Percentiles rank a stretch among this genome's conserved stretches.
phyloP scores from a whole-genome alignment of 179 eudicot species.

The Beta lomatogona region DNA sequence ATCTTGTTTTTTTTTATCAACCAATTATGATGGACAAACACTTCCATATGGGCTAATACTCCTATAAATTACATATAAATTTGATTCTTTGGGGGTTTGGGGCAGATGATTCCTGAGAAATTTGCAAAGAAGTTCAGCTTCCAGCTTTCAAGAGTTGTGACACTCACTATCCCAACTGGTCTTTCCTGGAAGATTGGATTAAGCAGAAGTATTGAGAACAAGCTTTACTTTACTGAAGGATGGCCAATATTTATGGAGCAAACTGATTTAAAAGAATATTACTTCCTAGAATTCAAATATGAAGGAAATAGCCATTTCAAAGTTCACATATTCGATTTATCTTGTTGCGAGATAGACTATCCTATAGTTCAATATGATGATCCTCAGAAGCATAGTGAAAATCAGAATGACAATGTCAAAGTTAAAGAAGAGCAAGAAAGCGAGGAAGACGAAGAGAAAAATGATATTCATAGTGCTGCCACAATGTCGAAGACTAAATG shows the following conservation, averaged over 20 bases:
- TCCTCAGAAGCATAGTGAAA: not conserved
- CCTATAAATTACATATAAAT: no score
- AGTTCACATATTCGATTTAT: constrained; percentile 25
- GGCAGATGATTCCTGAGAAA: constrained; percentile 30
- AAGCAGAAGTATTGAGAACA: not conserved
- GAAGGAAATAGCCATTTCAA: constrained; percentile 11
- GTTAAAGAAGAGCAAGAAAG: not conserved
- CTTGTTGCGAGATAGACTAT: constrained; percentile 28
- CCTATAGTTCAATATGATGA: not conserved
- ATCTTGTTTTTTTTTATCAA: no score
- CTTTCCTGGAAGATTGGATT: constrained; percentile 16
- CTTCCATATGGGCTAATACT: no score
- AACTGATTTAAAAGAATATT: constrained; percentile 12
- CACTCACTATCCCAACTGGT: constrained; percentile 18
- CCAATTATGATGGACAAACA: no score
- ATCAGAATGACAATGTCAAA: not conserved
- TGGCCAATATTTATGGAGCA: constrained; percentile 24
- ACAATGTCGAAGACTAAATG: not conserved
- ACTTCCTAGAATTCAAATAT: constrained; percentile 27
- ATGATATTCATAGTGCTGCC: no score
- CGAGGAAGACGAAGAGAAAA: not conserved
- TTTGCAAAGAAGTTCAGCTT: not conserved
- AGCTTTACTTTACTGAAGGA: constrained; percentile 29
- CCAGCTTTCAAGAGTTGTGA: not conserved
- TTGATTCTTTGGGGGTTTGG: not conserved